Conservation (phyloP, 768 basidiomycete species). For the Tylopilus rubrobrunneus region DNA sequence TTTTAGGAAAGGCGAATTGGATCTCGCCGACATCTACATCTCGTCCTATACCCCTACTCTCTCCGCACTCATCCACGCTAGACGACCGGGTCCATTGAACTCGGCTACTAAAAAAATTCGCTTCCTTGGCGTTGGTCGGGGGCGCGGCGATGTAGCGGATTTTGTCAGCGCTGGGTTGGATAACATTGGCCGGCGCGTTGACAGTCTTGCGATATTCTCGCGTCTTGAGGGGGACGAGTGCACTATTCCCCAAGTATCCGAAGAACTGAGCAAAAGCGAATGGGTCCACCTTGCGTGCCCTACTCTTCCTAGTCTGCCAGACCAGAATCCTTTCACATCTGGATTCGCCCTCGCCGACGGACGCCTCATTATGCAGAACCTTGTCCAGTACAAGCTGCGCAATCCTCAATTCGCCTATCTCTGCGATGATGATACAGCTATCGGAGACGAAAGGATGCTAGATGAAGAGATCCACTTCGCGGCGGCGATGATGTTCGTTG, state of each 20-base stretch:
- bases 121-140: neutral
- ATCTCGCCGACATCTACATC: no score
- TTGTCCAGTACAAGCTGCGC: neutral
- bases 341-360: neutral
- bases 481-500: neutral
- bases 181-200: neutral
- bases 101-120: neutral
- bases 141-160: neutral
- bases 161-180: neutral
- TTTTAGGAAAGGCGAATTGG: no score
- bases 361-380: neutral
- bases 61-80: no score
- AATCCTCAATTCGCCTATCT: neutral
- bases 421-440: neutral
- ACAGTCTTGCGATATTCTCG: neutral
- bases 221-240: neutral
- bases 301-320: neutral
- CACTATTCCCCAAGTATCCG: neutral
- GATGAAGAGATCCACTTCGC: no score
- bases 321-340: neutral
- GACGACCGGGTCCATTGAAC: neutral
- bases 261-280: neutral
- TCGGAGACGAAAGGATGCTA: no score
- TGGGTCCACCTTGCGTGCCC: neutral
- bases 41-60: no score